phyloP scores from a whole-genome alignment of 257 asterid species.

The Vinca minor region DNA sequence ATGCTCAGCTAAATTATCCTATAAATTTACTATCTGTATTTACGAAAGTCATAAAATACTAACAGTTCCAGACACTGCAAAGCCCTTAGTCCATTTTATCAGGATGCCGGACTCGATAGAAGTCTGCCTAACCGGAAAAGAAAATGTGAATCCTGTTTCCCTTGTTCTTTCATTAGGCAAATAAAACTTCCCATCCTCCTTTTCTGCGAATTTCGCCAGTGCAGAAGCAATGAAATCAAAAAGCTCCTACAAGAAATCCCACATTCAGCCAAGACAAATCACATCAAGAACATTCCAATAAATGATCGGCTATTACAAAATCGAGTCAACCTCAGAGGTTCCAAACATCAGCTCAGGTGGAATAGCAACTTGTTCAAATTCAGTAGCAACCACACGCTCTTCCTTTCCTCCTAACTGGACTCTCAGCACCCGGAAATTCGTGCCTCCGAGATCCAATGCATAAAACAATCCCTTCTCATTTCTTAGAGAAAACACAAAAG shows the following conservation, averaged over 20 bases:
- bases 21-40: not conserved
- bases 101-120: constrained; percentile 65
- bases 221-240: constrained; percentile 76
- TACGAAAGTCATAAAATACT: constrained; percentile 22
- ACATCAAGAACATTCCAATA: not conserved
- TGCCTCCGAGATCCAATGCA: constrained; percentile 85
- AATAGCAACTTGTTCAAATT: constrained; percentile 59
- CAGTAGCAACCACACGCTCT: constrained; percentile 49
- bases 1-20: not conserved
- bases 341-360: constrained; percentile 58
- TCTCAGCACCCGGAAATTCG: constrained; percentile 70
- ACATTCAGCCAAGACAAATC: not conserved
- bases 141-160: constrained; percentile 75
- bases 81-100: constrained; percentile 79
- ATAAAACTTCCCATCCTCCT: constrained; percentile 48
- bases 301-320: not conserved
- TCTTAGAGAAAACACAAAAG: constrained; percentile 24
- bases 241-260: constrained; percentile 41
- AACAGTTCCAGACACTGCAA: constrained; percentile 68
- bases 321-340: constrained; percentile 48
- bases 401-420: constrained; percentile 77
- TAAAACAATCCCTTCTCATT: constrained; percentile 69
- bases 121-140: constrained; percentile 75
- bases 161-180: constrained; percentile 37
- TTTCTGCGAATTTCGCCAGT: constrained; percentile 45